Evolutionary conservation across 1,284 basidiomycete genomes (phyloP).

Genomic region (Irpex sp.): DNA sequence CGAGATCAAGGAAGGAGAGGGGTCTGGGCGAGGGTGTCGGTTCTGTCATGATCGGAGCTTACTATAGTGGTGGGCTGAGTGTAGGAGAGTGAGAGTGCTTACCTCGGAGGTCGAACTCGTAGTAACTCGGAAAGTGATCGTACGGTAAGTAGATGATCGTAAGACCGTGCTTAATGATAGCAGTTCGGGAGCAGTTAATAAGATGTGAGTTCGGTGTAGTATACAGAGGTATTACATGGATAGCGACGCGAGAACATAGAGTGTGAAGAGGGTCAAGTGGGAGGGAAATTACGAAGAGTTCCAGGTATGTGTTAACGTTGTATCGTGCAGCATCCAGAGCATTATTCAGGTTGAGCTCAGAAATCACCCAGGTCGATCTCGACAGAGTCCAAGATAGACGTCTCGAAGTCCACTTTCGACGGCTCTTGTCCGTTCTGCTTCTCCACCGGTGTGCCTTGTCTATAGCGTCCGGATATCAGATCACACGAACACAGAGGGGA

Average conservation of each 20-base stretch:
- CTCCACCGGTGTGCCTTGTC: conserved; percentile 42
- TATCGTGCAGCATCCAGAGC: background rate
- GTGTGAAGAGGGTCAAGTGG: too few relatives aligned
- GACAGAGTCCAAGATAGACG: conserved; percentile 58
- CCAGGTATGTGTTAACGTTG: background rate
- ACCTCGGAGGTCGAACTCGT: too few relatives aligned
- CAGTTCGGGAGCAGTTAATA: background rate
- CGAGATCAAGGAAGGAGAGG: conserved; percentile 49
- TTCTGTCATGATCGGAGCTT: background rate
- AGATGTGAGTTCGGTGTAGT: background rate
- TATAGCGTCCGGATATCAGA: background rate
- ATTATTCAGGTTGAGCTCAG: conserved; percentile 26
- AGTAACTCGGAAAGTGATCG: background rate
- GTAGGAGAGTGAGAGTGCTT: background rate
- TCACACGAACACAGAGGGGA: background rate
- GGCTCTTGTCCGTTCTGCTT: conserved; percentile 31
- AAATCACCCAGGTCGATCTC: conserved; percentile 80
- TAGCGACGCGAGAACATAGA: too few relatives aligned
- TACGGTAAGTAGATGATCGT: background rate
- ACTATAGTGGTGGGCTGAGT: background rate
- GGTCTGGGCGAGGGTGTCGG: conserved; percentile 6
- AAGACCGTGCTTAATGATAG: background rate
- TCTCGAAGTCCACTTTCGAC: conserved; percentile 46
- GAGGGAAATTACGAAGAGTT: background rate
- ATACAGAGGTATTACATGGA: background rate